Conservation (phyloP, 192 early-diverging fungal genomes). For the Podila clonocystis region DNA sequence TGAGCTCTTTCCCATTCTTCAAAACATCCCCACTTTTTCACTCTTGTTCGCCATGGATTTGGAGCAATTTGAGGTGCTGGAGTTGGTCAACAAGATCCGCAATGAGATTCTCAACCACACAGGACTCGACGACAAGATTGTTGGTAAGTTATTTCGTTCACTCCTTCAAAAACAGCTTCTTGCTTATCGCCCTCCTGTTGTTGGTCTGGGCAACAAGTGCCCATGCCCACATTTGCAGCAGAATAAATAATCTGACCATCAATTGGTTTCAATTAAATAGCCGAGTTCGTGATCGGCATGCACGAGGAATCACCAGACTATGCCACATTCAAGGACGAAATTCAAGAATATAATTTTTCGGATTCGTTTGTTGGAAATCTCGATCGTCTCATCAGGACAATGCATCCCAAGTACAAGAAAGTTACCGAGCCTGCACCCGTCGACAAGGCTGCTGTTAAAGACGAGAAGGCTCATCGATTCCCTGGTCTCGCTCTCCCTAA, state of each 20-base stretch:
- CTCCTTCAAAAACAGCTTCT: neutral
- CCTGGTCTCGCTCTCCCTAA: slow-evolving; percentile 79
- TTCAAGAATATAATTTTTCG: slow-evolving; percentile 77
- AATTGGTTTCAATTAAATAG: slow-evolving; percentile 41
- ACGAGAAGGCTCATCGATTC: slow-evolving; percentile 73
- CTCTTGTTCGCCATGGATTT: slow-evolving; percentile 58
- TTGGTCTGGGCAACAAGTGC: no score
- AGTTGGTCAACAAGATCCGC: slow-evolving; percentile 89
- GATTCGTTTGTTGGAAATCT: slow-evolving; percentile 84
- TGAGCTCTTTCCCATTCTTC: neutral
- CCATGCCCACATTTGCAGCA: no score
- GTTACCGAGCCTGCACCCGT: slow-evolving; percentile 14
- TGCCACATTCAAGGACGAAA: slow-evolving; percentile 72
- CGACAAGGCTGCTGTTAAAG: slow-evolving; percentile 44
- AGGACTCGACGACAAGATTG: slow-evolving; percentile 87
- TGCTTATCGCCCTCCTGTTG: neutral
- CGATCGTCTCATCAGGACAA: slow-evolving; percentile 88
- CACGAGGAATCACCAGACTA: slow-evolving; percentile 74
- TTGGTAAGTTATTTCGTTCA: slow-evolving; percentile 47
- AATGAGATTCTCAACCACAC: slow-evolving; percentile 94
- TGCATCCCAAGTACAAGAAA: slow-evolving; percentile 72
- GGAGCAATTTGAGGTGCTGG: slow-evolving; percentile 86
- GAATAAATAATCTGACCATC: neutral
- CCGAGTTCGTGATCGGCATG: slow-evolving; percentile 92
- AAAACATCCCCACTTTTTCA: neutral